Base-by-base conservation (phyloP, 257 asterid species). In the Salvia rosmarinus region DNA sequence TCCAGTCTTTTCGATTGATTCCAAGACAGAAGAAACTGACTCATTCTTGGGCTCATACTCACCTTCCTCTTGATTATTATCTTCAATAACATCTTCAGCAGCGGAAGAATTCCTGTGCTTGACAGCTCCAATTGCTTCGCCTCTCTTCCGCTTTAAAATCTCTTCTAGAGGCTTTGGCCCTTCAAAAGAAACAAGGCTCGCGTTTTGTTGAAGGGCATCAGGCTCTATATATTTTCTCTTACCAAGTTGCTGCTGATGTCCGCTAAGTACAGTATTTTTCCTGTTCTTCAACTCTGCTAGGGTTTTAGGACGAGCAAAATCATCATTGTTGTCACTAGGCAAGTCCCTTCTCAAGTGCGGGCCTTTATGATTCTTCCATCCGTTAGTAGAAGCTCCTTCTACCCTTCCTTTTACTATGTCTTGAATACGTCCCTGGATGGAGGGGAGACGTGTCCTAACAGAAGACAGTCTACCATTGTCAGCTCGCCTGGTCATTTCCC, bases 91-190 rank as follows among this genome's bases (percentile, higher is more conserved):
- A 56, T 13, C 39, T 56, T 56, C 63, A 28, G 4, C 51, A 7
- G 16, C 7, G 1, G 74, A 66, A 6, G 55, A 71, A 47, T 65
- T 46, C 68, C 64, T 16, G 6, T 0, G 4, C 19, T 10, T 13
- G 23, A 47, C 23, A 25, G 44, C 46, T 65, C 46, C 49, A 35
- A 30, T 34, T 7, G 39, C 64, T 62, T 72, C 85, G 21, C 84
- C 70, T 75, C 78, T 85, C 84, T 85, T 87, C 50, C 84, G 83
- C 85, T 83, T 87, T 76, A 85, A 63, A 64, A 87, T 87, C 82
- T 85, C 90, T 37, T 81, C 72, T 20, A 87, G 81, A 16, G 90
- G 86, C 88, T 71, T 87, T 37, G 90, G 93, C 69, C 90, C 90
- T 54, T 87, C 88, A 70, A 87, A 87, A 10, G 93, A 77, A 30